phyloP scores from a whole-genome alignment of 2,329 filamentous ascomycete species.

The Nemania sp. region DNA sequence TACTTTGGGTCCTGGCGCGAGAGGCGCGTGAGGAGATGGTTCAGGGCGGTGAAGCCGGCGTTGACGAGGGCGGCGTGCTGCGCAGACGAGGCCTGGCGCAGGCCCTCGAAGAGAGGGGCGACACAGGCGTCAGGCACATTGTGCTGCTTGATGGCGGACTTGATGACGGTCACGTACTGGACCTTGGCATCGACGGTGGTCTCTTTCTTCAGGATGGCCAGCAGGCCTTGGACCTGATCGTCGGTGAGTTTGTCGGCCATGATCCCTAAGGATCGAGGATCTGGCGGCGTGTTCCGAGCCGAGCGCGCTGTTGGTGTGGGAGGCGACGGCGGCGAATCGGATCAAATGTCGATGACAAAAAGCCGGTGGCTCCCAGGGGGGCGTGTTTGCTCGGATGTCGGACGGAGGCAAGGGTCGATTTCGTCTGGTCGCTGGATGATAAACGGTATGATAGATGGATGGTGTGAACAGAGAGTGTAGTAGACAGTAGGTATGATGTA shows the following conservation, averaged over 20 bases:
- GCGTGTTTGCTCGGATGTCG: too few species aligned
- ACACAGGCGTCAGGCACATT: slow-evolving; percentile 80
- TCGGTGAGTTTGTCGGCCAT: slow-evolving; percentile 65
- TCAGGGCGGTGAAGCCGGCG: slow-evolving; percentile 84
- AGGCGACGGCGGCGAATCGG: slow-evolving; percentile 1
- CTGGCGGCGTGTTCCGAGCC: slow-evolving; percentile 25
- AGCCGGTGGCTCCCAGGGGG: too few species aligned
- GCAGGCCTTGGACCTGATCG: slow-evolving; percentile 60
- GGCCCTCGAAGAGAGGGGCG: slow-evolving; percentile 77
- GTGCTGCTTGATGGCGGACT: slow-evolving; percentile 89
- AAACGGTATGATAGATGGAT: neutral
- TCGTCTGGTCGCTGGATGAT: neutral
- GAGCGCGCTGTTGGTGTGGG: neutral
- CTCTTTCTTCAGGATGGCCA: slow-evolving; percentile 61
- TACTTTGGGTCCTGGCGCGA: slow-evolving; percentile 81
- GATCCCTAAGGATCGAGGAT: slow-evolving; percentile 35
- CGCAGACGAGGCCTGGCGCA: slow-evolving; percentile 74
- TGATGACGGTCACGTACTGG: slow-evolving; percentile 72
- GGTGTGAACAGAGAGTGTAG: too few species aligned
- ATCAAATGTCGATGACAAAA: too few species aligned
- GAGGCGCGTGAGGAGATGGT: slow-evolving; percentile 84
- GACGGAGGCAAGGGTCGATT: neutral
- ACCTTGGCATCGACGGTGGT: slow-evolving; percentile 72
- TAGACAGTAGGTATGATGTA: too few species aligned
- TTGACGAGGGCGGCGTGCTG: slow-evolving; percentile 78